Evolutionary conservation across 495 filamentous ascomycete species (phyloP).

Genomic region (Penicillium herquei): DNA sequence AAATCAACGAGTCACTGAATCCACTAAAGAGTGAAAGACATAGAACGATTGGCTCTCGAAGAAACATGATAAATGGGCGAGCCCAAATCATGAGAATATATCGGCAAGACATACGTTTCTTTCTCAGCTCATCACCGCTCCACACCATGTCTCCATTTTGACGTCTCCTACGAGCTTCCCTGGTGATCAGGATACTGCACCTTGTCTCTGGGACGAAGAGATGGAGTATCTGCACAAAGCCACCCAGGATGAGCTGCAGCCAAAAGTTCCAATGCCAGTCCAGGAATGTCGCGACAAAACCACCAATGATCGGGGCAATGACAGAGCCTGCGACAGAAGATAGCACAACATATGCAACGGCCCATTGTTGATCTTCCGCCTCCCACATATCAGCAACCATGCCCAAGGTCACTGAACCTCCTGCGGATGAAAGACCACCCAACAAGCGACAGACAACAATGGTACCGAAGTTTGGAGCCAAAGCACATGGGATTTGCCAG

Average conservation of each 20-base stretch:
- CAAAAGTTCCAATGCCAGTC: conserved; percentile 77
- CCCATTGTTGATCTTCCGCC: conserved; percentile 60
- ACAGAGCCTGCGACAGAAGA: conserved; percentile 76
- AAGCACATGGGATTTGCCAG: conserved; percentile 68
- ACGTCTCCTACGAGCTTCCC: conserved; percentile 62
- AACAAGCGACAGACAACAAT: conserved; percentile 64
- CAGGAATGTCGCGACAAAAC: conserved; percentile 65
- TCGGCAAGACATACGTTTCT: conserved; percentile 47
- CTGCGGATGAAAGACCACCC: conserved; percentile 71
- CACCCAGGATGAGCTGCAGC: conserved; percentile 78
- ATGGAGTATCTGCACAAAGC: conserved; percentile 62
- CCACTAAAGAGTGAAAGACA: conserved; percentile 69
- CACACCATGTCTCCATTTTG: conserved; percentile 55
- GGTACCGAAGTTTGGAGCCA: conserved; percentile 68
- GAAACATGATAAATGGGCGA: conserved; percentile 76
- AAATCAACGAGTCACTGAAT: conserved; percentile 78
- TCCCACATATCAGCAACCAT: conserved; percentile 87
- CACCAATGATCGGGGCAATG: conserved; percentile 76
- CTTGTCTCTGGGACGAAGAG: conserved; percentile 67
- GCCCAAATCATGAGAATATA: conserved; percentile 62
- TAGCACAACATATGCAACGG: conserved; percentile 74
- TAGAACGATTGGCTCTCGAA: conserved; percentile 74
- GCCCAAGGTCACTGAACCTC: conserved; percentile 78
- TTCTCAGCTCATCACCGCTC: conserved; percentile 62
- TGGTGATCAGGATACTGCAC: conserved; percentile 63